Evolutionary conservation across 805 yeast genomes (phyloP).

Genomic region (Schwanniomyces vanrijiae): DNA sequence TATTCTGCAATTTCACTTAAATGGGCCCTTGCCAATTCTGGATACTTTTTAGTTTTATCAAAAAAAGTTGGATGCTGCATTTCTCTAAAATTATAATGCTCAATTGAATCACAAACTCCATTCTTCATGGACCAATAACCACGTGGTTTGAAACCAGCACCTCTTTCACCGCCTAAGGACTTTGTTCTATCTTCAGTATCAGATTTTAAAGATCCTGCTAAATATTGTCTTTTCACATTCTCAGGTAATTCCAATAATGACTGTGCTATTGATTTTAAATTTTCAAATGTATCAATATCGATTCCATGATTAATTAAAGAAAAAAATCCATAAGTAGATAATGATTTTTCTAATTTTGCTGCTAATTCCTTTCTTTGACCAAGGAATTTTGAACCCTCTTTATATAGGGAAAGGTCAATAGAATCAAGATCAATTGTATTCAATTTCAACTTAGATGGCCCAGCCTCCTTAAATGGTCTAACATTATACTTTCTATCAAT

Average conservation of each 20-base stretch:
- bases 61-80: slow-evolving; percentile 22
- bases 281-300: slow-evolving; percentile 26
- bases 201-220: slow-evolving; percentile 40
- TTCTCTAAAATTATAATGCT: slow-evolving; percentile 26
- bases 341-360: slow-evolving; percentile 34
- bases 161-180: slow-evolving; percentile 30
- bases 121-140: slow-evolving; percentile 32
- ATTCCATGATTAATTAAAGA: slow-evolving; percentile 44
- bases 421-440: slow-evolving; percentile 29
- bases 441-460: slow-evolving; percentile 13
- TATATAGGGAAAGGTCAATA: slow-evolving; percentile 35
- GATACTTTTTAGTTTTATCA: slow-evolving; percentile 20
- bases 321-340: slow-evolving; percentile 46
- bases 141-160: slow-evolving; percentile 29
- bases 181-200: slow-evolving; percentile 24
- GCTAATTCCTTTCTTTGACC: slow-evolving; percentile 33
- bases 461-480: slow-evolving; percentile 26
- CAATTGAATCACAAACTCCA: slow-evolving; percentile 27
- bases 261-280: slow-evolving; percentile 41
- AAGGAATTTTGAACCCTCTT: slow-evolving; percentile 35
- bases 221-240: slow-evolving; percentile 34
- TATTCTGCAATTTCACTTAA: slow-evolving; percentile 22
- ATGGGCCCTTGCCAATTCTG: slow-evolving; percentile 23
- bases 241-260: slow-evolving; percentile 40
- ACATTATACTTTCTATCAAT: slow-evolving; percentile 20